Conservation (phyloP, 129 eudicot genomes). For the Calendula officinalis region DNA sequence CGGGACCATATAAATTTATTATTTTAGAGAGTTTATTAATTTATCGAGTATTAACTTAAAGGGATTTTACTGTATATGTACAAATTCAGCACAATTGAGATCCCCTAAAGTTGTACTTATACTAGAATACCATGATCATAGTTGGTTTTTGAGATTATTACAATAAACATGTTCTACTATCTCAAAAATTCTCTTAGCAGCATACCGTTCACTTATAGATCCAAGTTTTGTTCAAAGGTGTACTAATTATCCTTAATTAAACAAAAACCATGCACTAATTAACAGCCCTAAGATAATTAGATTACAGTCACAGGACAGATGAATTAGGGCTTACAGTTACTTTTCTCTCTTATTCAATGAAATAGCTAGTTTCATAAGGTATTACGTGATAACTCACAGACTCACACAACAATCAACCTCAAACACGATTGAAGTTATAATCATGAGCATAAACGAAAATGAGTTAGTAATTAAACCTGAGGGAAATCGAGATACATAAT, state of each 20-base stretch:
- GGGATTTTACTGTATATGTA: too few species aligned
- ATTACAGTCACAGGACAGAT: background rate
- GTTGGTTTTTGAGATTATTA: background rate
- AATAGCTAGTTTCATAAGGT: too few species aligned
- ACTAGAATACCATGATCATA: slow-evolving; percentile 1
- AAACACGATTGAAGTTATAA: background rate
- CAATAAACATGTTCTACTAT: background rate
- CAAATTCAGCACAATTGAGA: slow-evolving; percentile 3
- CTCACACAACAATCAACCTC: slow-evolving; percentile 2
- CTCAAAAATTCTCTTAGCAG: background rate
- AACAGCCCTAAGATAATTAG: background rate
- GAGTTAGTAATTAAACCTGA: slow-evolving; percentile 36
- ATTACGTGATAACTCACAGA: background rate
- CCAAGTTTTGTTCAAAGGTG: background rate
- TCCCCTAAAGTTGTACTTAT: background rate
- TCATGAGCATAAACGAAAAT: background rate
- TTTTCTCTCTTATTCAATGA: background rate
- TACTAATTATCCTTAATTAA: slow-evolving; percentile 2
- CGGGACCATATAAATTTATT: too few species aligned
- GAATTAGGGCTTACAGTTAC: background rate
- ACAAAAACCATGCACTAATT: slow-evolving; percentile 6
- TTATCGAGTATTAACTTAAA: too few species aligned
- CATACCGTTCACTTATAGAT: slow-evolving; percentile 4
- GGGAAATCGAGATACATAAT: slow-evolving; percentile 79
- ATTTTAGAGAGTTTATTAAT: too few species aligned